phyloP scores from a whole-genome alignment of 2,329 filamentous ascomycete genomes.

The Lachnellula suecica region DNA sequence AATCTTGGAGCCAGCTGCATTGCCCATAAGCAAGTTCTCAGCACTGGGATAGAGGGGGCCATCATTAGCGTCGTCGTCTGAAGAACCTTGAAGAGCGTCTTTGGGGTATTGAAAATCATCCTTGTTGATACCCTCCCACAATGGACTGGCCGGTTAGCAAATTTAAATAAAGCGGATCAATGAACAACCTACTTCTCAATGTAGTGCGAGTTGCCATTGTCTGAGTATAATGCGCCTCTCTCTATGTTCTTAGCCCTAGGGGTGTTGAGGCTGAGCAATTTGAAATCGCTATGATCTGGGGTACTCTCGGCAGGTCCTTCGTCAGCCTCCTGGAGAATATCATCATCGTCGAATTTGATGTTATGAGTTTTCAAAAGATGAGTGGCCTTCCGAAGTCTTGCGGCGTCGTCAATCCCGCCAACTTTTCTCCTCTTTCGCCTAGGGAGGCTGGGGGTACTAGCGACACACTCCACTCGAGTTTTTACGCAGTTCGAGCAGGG shows the following conservation, averaged over 20 bases:
- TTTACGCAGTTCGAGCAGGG: constrained; percentile 33
- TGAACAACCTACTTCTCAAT: constrained; percentile 26
- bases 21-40: constrained; percentile 49
- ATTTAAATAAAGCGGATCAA: background rate
- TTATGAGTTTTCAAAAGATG: constrained; percentile 27
- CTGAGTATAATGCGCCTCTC: constrained; percentile 20
- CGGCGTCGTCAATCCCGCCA: constrained; percentile 26
- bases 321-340: constrained; percentile 3
- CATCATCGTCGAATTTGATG: constrained; percentile 28
- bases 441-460: constrained; percentile 26
- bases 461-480: constrained; percentile 27
- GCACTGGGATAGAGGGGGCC: constrained; percentile 20
- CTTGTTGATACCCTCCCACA: constrained; percentile 28
- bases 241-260: constrained; percentile 6
- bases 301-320: background rate
- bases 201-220: constrained; percentile 28
- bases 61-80: constrained; percentile 32
- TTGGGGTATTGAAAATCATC: constrained; percentile 30
- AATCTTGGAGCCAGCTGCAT: constrained; percentile 37
- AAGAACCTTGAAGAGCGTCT: constrained; percentile 32
- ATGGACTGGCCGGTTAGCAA: constrained; percentile 19
- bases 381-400: constrained; percentile 27
- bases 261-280: background rate
- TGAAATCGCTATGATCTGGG: background rate
- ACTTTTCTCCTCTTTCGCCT: constrained; percentile 26